Base-by-base conservation (phyloP, 2,329 filamentous ascomycete species). In the Xylariaceae sp. region DNA sequence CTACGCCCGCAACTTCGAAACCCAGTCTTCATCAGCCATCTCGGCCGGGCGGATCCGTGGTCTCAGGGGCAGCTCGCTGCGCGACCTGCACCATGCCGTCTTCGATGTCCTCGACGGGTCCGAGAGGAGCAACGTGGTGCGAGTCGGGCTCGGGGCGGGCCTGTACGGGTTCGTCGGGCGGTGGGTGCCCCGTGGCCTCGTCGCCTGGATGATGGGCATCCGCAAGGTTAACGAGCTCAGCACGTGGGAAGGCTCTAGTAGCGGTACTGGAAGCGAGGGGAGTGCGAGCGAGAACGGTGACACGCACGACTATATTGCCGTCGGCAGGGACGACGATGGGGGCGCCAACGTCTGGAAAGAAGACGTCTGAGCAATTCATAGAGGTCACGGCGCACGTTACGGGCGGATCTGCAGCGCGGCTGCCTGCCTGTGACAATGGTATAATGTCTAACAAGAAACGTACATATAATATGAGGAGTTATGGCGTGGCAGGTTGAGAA, bases 201-300 rank as follows among this genome's bases (percentile, higher is more conserved):
- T 97, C n/a, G 81, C 81, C 2, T 92, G 87, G 85, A 94, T 97
- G 85, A 83, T 97, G 77, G 88, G 88, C 9, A 76, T 89, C 41
- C 71, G 81, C 44, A 68, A 68, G 40, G 77, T 82, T 12, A 70
- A 77, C 38, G 69, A 78, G 58, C 62, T 79, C 32, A 70, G 69
- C 34, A 59, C 68, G 2, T 77, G 73, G 73, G 73, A 76, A 55
- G 63, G 65, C 48, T 63, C 62, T 4, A 61, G 60, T 31, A 62
- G 63, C 30, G 43, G 48, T 7, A 63, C 59, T 9, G 61, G 60
- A 14, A 66, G 61, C 34, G 64, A 64, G 12, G 39, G 50, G n/a
- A 50, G 51, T 38, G 52, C 52, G 6, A 53, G 53, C 13, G 57
- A 57, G 15, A 41, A 30, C 21, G 39, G 39, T 5, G 50, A 71